These are phyloP conservation scores for Raphanus sativus DNA, from an alignment of 345 rosid genomes.

Conservation along the genomic window DNA sequence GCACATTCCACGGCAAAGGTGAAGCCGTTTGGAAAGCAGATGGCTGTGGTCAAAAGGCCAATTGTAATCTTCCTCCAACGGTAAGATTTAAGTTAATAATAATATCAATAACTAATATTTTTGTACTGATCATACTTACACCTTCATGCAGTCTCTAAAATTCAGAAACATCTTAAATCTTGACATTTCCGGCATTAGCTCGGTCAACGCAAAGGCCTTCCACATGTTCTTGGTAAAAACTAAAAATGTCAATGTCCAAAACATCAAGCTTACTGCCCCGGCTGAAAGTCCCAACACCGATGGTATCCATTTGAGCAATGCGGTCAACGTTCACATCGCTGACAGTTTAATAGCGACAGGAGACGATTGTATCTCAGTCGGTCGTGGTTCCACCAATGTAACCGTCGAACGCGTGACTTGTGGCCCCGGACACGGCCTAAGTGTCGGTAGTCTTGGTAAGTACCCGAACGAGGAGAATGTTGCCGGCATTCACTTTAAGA, in stretches of 20 bases:
- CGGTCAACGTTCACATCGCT: constrained; percentile 24
- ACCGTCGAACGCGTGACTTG: constrained; percentile 31
- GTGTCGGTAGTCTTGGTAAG: constrained; percentile 44
- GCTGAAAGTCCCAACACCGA: constrained; percentile 49
- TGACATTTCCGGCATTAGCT: constrained; percentile 39
- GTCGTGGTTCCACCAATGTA: constrained; percentile 37
- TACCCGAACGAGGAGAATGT: constrained; percentile 36
- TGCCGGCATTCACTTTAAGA: constrained; percentile 17
- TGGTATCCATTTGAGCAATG: constrained; percentile 40
- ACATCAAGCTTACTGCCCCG: constrained; percentile 53
- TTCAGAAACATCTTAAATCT: constrained; percentile 40
- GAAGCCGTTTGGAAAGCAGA: constrained; percentile 44
- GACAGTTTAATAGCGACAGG: constrained; percentile 36
- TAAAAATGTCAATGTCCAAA: constrained; percentile 19
- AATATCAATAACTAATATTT: not conserved
- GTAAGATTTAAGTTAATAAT: constrained; percentile 32
- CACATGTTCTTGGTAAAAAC: constrained; percentile 46
- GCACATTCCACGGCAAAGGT: constrained; percentile 67
- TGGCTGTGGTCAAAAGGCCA: constrained; percentile 34
- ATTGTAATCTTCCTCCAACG: constrained; percentile 49
- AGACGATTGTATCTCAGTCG: constrained; percentile 40
- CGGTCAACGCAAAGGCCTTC: constrained; percentile 54
- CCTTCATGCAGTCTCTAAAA: constrained; percentile 46
- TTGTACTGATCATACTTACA: not conserved
- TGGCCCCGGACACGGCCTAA: constrained; percentile 42